phyloP scores from a whole-genome alignment of 192 early-diverging fungal species.

The Borealophlyctis nickersoniae region DNA sequence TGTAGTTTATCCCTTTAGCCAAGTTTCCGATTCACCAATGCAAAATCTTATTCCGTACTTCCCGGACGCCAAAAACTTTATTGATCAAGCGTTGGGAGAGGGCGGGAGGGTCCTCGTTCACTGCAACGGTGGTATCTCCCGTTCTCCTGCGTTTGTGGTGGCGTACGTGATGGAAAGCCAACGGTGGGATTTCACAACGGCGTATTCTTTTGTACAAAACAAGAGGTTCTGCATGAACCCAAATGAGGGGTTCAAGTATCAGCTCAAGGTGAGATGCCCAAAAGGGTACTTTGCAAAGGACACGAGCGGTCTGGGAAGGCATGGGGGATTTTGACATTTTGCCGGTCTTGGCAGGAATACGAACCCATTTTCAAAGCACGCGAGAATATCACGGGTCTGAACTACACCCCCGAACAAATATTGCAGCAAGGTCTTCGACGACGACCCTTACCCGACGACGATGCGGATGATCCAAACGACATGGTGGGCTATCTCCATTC shows the following conservation, averaged over 20 bases:
- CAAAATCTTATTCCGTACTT: slow-evolving; percentile 85
- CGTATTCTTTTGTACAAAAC: slow-evolving; percentile 82
- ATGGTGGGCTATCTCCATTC: too few species aligned
- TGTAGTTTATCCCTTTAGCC: too few species aligned
- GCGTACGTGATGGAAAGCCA: slow-evolving; percentile 84
- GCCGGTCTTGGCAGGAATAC: slow-evolving; percentile 58
- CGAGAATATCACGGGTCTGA: slow-evolving; percentile 28
- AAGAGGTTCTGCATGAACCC: slow-evolving; percentile 85
- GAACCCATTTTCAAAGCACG: slow-evolving; percentile 74
- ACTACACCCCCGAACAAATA: slow-evolving; percentile 44
- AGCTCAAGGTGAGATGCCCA: slow-evolving; percentile 66
- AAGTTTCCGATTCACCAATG: slow-evolving; percentile 75
- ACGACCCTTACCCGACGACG: slow-evolving; percentile 57
- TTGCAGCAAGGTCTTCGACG: slow-evolving; percentile 48
- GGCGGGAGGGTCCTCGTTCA: slow-evolving; percentile 46
- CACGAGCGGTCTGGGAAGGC: too few species aligned
- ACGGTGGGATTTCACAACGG: slow-evolving; percentile 60
- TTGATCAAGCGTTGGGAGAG: slow-evolving; percentile 34
- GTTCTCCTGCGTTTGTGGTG: slow-evolving; percentile 81
- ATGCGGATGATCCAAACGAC: slow-evolving; percentile 53
- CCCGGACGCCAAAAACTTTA: slow-evolving; percentile 54
- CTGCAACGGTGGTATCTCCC: slow-evolving; percentile 72
- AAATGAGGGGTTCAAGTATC: slow-evolving; percentile 74
- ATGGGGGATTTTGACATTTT: too few species aligned
- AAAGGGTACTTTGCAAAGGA: too few species aligned